phyloP scores from a whole-genome alignment of 345 rosid genomes.

The Pelargonium nanum region DNA sequence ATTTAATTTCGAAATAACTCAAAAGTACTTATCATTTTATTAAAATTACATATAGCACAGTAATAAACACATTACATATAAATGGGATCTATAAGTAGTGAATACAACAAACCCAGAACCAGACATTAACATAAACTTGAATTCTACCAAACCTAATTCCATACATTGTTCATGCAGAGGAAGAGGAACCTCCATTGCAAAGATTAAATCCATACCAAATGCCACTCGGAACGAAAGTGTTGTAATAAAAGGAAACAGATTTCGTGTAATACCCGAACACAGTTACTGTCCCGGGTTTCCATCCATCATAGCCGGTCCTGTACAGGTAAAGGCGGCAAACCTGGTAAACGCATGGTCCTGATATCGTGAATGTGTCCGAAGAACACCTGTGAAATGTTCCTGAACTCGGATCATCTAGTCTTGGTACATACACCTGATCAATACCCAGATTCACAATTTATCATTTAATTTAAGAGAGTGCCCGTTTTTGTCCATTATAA shows the following conservation, averaged over 20 bases:
- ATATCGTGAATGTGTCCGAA: slow-evolving; percentile 44
- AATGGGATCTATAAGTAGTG: too few species aligned
- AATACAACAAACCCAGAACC: too few species aligned
- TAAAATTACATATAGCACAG: too few species aligned
- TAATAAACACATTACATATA: too few species aligned
- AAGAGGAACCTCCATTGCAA: slow-evolving; percentile 15
- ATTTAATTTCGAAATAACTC: too few species aligned
- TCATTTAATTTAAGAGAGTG: not conserved
- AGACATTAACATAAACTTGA: too few species aligned
- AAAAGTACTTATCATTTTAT: too few species aligned
- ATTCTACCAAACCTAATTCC: too few species aligned
- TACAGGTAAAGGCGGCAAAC: slow-evolving; percentile 49
- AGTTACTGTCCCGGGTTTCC: slow-evolving; percentile 53
- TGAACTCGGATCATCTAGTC: slow-evolving; percentile 43
- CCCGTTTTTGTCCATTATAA: not conserved
- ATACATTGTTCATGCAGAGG: not conserved
- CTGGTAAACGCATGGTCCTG: slow-evolving; percentile 52
- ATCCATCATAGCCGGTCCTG: slow-evolving; percentile 49
- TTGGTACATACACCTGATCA: slow-evolving; percentile 47
- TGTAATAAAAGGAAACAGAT: slow-evolving; percentile 37
- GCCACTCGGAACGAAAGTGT: slow-evolving; percentile 32
- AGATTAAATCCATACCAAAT: slow-evolving; percentile 57
- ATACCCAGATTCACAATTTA: not conserved
- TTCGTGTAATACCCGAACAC: slow-evolving; percentile 30
- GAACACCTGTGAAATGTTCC: slow-evolving; percentile 59